Evolutionary conservation across 1,284 basidiomycete species (phyloP), one percentile per base, ranked within the genome.

Genomic region (Coriolopsis trogii): DNA sequence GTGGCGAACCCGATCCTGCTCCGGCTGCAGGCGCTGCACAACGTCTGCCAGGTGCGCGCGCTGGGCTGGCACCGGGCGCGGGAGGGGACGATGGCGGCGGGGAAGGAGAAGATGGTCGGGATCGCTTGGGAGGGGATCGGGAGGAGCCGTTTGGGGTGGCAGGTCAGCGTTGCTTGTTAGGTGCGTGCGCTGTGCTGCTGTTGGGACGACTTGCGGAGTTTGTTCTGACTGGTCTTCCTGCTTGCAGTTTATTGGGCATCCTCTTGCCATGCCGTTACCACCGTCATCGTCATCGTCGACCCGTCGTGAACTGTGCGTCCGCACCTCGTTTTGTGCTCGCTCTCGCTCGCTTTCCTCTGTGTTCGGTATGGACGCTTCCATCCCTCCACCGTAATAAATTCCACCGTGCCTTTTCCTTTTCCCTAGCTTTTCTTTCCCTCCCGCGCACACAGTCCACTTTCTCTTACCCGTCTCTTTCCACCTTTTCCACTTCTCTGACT

Each of bases 51-150:
- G 49, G 64, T 64, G 49, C 68, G 68, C 2, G 76, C 74, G 28
- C 66, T 72, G 49, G 63, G 65, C 55, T 78, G 77, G 79, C 74
- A 81, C 62, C 70, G 71, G 16, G 71, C 69, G 33, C 53, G 73
- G 31, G 75, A 80, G 38, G 75, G 75, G 38, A 68, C 70, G 16
- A 66, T 81, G 49, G 75, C 78, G 3, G 77, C 76, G 46, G 82
- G 81, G 44, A 73, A 75, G 65, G 84, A 86, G 67, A 76, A 79
- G 53, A 67, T 86, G 46, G 65, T 79, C 23, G 77, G 78, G 21
- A 63, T 84, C 51, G 82, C 81, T 25, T 82, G 78, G 62, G 84
- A 84, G 54, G 82, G 81, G 8, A 69, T 81, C 16, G 79, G 82
- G 10, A 67, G 74, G 51, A 85, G 82, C 58, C 63, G 70, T 43